phyloP scores from a whole-genome alignment of 164 flowering plant genomes.

The Echeveria elegans region DNA sequence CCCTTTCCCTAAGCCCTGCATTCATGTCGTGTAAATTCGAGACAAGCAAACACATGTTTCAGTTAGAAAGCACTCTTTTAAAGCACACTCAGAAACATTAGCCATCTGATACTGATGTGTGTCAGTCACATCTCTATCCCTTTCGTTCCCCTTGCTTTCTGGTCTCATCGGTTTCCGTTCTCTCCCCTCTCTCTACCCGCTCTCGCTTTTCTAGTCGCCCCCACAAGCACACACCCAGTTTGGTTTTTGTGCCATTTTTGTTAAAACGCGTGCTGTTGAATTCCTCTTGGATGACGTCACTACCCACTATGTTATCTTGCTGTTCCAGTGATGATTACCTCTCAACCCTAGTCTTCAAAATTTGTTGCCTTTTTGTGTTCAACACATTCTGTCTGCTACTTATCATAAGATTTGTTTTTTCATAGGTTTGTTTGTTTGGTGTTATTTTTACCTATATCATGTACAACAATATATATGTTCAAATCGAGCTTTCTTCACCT shows the following conservation, averaged over 20 bases:
- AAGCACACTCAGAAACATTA: constrained; percentile 1
- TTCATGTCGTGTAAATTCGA: background rate
- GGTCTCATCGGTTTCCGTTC: background rate
- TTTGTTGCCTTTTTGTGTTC: background rate
- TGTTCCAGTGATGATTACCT: background rate
- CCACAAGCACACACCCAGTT: background rate
- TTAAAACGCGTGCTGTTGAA: constrained; percentile 6
- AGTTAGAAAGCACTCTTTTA: constrained; percentile 6
- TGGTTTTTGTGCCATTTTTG: background rate
- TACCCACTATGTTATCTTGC: background rate
- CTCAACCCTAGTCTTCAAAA: background rate
- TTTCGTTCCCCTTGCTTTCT: background rate
- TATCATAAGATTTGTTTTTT: background rate
- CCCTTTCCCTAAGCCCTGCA: background rate
- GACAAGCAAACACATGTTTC: constrained; percentile 3
- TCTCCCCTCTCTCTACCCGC: background rate
- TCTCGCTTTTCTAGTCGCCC: background rate
- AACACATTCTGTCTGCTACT: background rate
- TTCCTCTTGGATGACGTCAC: constrained; percentile 5
- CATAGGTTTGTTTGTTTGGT: background rate
- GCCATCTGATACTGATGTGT: background rate
- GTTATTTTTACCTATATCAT: background rate
- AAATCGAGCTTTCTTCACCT: background rate
- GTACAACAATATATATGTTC: background rate
- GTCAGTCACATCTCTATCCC: background rate